Evolutionary conservation across 441 rosid species (phyloP), one percentile per base, ranked within the genome.

Genomic region (Hura crepitans): DNA sequence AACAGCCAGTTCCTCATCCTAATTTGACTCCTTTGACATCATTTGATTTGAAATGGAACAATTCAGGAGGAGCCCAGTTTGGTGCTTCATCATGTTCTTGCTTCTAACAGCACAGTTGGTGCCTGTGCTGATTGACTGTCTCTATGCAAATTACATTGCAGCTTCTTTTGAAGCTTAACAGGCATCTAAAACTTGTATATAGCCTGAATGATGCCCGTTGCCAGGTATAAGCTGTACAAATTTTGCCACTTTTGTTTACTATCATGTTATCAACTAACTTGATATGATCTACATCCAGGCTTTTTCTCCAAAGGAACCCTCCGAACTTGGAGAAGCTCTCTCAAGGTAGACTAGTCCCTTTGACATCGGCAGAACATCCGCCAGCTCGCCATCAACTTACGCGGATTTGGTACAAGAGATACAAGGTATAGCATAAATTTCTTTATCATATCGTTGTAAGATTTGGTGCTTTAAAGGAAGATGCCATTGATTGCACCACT

Each of bases 101-200:
- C 55, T 53, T 27, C 23, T 61, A 43, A 22, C 33, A 59, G 14
- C 13, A 27, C 35, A 46, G 18, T 58, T 45, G 79, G 62, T 74
- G 54, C 22, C 50, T 71, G 62, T 77, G 64, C 86, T 93, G 99
- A 84, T 79, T 66, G 95, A 91, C 49, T 86, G 89, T 70, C 78
- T 93, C 55, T 80, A 87, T 37, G 97, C 98, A 58, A n/a, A 81
- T 78, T n/a, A 89, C 98, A 53, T 73, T 91, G 83, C 94, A 89
- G 84, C 97, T 96, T 77, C 97, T 96, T 74, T 74, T 91, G 88
- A 93, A 83, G 87, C 92, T 96, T 47, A 93, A 93, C 80, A 85
- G 97, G 78, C 88, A 89, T 82, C 81, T 96, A 57, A 96, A 96
- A 79, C 85, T 91, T 73, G 85, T 89, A 12, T 93, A 88, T 76